These are phyloP conservation scores for Rhodotorula sphaerocarpa DNA, from an alignment of 768 basidiomycete genomes.

Conservation along the genomic window DNA sequence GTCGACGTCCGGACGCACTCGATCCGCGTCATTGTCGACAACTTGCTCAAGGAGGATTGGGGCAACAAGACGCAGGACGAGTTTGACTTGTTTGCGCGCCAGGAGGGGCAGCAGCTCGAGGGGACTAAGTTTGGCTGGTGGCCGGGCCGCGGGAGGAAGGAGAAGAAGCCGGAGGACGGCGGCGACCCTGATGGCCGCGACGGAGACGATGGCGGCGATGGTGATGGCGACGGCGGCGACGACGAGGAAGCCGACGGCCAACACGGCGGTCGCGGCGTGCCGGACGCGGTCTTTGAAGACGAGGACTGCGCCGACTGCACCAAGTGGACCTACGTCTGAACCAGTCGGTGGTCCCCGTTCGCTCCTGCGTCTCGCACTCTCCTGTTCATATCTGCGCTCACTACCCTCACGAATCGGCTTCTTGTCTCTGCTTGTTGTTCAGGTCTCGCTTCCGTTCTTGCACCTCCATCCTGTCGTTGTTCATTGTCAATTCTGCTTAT, in stretches of 20 bases:
- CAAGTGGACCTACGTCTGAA: slow-evolving; percentile 30
- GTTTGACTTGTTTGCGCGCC: neutral
- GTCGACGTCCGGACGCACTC: slow-evolving; percentile 57
- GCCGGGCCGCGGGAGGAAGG: slow-evolving; percentile 21
- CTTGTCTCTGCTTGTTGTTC: neutral
- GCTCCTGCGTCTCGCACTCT: neutral
- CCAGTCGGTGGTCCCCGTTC: too few relatives aligned
- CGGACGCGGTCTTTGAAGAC: slow-evolving; percentile 25
- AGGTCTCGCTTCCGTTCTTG: neutral
- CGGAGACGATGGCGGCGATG: neutral
- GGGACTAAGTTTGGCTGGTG: slow-evolving; percentile 32
- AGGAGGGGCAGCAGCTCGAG: neutral
- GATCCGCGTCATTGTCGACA: slow-evolving; percentile 36
- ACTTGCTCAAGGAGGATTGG: slow-evolving; percentile 35
- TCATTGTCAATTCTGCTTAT: too few relatives aligned
- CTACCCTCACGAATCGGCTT: neutral
- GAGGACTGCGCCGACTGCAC: slow-evolving; percentile 35
- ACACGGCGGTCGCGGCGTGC: slow-evolving; percentile 27
- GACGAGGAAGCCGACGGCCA: slow-evolving; percentile 18
- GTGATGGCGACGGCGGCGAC: slow-evolving; percentile 1
- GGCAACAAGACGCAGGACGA: slow-evolving; percentile 14
- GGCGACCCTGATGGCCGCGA: slow-evolving; percentile 2
- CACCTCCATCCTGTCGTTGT: neutral
- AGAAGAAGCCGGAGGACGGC: neutral
- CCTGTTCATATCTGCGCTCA: neutral